A percentile compares a stretch with the other conserved stretches of the same genome.
Conservation (phyloP, 2,329 filamentous ascomycete genomes). For the Tolypocladium pustulatum region DNA sequence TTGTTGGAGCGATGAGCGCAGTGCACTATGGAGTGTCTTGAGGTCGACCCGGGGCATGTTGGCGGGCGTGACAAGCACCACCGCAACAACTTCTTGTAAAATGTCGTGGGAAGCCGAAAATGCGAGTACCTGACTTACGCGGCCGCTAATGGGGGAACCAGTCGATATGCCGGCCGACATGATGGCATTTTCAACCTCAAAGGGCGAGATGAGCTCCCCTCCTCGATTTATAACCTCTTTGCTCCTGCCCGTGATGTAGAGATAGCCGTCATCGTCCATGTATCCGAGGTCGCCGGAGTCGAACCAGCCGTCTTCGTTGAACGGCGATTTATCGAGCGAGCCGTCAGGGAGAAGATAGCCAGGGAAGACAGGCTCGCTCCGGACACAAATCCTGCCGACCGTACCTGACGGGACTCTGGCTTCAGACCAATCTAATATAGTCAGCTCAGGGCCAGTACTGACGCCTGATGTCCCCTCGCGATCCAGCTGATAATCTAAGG, state of each 20-base stretch:
- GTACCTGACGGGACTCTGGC: conserved; percentile 16
- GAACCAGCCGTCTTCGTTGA: conserved; percentile 40
- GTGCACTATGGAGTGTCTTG: conserved; percentile 33
- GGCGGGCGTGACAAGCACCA: conserved; percentile 37
- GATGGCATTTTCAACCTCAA: conserved; percentile 48
- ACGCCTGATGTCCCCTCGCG: conserved; percentile 42
- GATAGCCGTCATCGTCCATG: conserved; percentile 37
- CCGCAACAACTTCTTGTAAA: conserved; percentile 44
- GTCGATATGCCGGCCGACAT: conserved; percentile 31
- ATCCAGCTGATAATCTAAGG: conserved; percentile 39
- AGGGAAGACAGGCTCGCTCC: conserved; percentile 38
- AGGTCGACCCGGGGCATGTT: conserved; percentile 34
- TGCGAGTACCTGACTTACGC: conserved; percentile 37
- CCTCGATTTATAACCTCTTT: conserved; percentile 49
- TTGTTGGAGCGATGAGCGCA: conserved; percentile 37
- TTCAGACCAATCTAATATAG: conserved; percentile 34
- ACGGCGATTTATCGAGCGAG: conserved; percentile 30
- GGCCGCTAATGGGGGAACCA: conserved; percentile 31
- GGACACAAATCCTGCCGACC: conserved; percentile 38
- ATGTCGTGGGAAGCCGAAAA: conserved; percentile 42
- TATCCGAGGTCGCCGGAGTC: conserved; percentile 45
- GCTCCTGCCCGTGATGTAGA: conserved; percentile 43
- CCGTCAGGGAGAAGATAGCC: conserved; percentile 37
- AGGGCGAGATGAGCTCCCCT: conserved; percentile 48
- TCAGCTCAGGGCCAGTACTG: conserved; percentile 38